These are phyloP conservation scores for apple (Malus domestica) DNA, from an alignment of 306 rosid species.

Conservation along the genomic window ASM211411v1 NC_041791.1:7228501-7229000, in stretches of 20 bases:
- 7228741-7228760: not conserved
- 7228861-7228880: not conserved
- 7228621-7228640: slow-evolving; percentile 19
- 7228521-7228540: no score
- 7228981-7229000: not conserved
- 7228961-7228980: not conserved
- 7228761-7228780: not conserved
- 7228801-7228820: not conserved
- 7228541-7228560: not conserved
- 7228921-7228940: not conserved
- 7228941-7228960: not conserved
- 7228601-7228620: not conserved
- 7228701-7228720: slow-evolving; percentile 10
- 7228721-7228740: slow-evolving; percentile 5
- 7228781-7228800: not conserved
- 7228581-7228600: not conserved
- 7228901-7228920: not conserved
- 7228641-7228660: slow-evolving; percentile 7
- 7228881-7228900: not conserved
- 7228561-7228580: not conserved
- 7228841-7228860: not conserved
- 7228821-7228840: not conserved
- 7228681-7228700: not conserved
- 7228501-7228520: no score
- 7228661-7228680: not conserved